Evolutionary conservation across 305 asterid genomes (phyloP), one percentile per base, ranked within the genome.

Genomic region (Fraxinus albicans): DNA sequence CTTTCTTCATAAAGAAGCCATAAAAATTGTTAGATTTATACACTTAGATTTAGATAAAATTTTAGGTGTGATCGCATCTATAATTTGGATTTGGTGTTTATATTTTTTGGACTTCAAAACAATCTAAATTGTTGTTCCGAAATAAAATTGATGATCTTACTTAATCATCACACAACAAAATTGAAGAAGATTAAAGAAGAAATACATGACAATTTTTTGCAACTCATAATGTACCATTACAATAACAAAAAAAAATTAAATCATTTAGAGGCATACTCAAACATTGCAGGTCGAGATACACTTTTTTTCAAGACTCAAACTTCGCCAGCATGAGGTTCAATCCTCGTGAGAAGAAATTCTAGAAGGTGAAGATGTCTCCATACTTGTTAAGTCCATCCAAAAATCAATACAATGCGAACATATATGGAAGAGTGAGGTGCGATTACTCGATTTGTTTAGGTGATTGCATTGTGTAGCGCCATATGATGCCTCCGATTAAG

Each of bases 401-500:
- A 67, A 27, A 27, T 67, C 33, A 23, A 63, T 27, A 27, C 33
- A 69, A 31, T 29, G 10, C 8, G 73, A 70, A 70, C 76, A 31
- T 1, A 25, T 27, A 67, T 1, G n/a, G 73, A 21, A 25, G 0
- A 25, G 34, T 2, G 17, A 65, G 2, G 6, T 25, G 35, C 25
- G 42, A 31, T 83, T 77, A 83, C 84, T 65, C 80, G 31, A 81
- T 80, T 86, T 76, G 84, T 80, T 90, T 87, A 0, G 93, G 81
- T 55, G 93, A 85, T 80, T 83, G 81, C 58, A 94, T 86, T 1
- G 91, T 87, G 91, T 84, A 86, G 36, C 92, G 92, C 98, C 98
- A 92, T 23, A 90, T 83, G 89, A 92, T 58, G 77, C 94, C 97
- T 80, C 96, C 98, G 3, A 88, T 79, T 53, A 96, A 86, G 85